Evolutionary conservation across 495 filamentous ascomycete species (phyloP).

Genomic region (Opeltia flavorubescens): DNA sequence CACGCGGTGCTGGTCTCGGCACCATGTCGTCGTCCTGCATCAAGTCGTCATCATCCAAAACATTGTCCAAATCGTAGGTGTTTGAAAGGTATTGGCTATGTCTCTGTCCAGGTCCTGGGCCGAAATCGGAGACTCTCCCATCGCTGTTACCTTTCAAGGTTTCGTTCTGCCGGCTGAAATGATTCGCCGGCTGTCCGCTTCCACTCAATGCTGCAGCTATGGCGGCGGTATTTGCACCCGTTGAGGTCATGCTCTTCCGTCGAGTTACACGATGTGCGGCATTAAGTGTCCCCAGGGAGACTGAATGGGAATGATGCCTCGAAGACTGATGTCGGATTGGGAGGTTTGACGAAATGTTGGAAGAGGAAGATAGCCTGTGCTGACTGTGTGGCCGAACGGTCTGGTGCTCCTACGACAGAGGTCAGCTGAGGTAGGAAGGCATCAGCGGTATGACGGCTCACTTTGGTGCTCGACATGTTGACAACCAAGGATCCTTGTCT

Average conservation of each 20-base stretch:
- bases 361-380: constrained; percentile 13
- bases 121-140: constrained; percentile 30
- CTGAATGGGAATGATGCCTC: constrained; percentile 70
- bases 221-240: constrained; percentile 57
- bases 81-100: constrained; percentile 9
- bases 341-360: constrained; percentile 9
- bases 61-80: constrained; percentile 42
- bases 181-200: constrained; percentile 31
- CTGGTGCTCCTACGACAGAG: constrained; percentile 10
- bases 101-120: constrained; percentile 24
- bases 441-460: not conserved
- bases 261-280: constrained; percentile 74
- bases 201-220: constrained; percentile 63
- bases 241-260: constrained; percentile 82
- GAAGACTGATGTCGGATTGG: constrained; percentile 35
- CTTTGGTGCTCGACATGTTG: constrained; percentile 12
- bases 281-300: constrained; percentile 68
- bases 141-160: constrained; percentile 26
- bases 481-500: too few relatives aligned
- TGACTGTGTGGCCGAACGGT: constrained; percentile 11
- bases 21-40: constrained; percentile 22
- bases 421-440: not conserved
- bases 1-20: constrained; percentile 11
- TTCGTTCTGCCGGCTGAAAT: constrained; percentile 32
- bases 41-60: constrained; percentile 42